A percentile compares a stretch with the other conserved stretches of the same genome.
Evolutionary conservation across 441 rosid genomes (phyloP).

Genomic region (Hura crepitans): DNA sequence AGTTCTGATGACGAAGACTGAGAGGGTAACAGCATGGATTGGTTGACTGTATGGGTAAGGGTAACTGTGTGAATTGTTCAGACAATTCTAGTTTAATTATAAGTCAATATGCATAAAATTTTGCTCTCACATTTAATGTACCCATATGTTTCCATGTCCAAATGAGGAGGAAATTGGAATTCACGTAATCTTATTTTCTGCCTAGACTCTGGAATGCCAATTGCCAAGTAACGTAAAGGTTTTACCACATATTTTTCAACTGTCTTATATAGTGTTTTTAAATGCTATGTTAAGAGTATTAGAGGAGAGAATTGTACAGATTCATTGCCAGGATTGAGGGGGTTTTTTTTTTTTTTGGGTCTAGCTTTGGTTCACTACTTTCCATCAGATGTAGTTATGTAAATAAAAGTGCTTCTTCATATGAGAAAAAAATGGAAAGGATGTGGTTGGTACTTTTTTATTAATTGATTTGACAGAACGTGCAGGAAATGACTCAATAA

Average conservation of each 20-base stretch:
- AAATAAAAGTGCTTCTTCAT: too few species aligned
- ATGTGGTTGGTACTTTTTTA: too few species aligned
- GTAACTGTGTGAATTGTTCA: neutral
- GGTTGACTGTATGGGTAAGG: neutral
- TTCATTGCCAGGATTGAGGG: too few species aligned
- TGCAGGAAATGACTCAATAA: neutral
- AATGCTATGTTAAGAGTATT: neutral
- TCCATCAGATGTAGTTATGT: too few species aligned
- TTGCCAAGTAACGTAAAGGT: neutral
- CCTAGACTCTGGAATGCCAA: neutral
- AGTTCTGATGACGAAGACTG: slow-evolving; percentile 81
- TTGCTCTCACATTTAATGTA: neutral
- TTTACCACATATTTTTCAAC: neutral
- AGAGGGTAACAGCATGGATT: neutral
- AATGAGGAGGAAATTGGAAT: too few species aligned
- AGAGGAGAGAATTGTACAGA: neutral
- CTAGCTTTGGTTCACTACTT: neutral
- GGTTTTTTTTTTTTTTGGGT: neutral
- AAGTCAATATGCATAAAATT: neutral
- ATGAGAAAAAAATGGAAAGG: too few species aligned
- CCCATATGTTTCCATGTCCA: neutral
- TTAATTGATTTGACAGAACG: too few species aligned
- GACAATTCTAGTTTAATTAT: neutral
- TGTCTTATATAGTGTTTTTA: neutral
- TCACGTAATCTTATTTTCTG: neutral